Evolutionary conservation across 2,329 filamentous ascomycete genomes (phyloP), one percentile per base, ranked within the genome.

Genomic region (Beauveria bassiana): DNA sequence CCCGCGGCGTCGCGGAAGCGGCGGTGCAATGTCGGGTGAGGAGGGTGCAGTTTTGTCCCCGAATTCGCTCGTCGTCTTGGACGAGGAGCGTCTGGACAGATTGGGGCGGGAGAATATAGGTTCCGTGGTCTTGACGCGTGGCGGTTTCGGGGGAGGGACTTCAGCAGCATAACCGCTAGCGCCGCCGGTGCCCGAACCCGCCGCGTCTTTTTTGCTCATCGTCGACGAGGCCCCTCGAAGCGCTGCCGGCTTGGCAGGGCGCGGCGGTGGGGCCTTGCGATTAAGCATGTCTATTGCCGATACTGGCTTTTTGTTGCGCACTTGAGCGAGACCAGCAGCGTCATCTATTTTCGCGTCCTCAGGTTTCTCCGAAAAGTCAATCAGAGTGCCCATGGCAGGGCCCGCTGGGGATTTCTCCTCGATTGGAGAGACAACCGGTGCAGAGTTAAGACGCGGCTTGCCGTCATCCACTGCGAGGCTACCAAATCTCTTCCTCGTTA

Each of bases 311-410:
- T 64, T 64, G 50, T 66, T 68, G 34, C 65, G 71, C 14, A 70
- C 53, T 55, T 74, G 70, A 20, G 69, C 64, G 3, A 74, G 66
- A 38, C 70, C 69, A 10, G 66, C 70, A 5, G 75, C 69, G 24
- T 75, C 68, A 52, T 76, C 72, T 1, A 74, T 61, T 3, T 66
- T 72, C 2, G 68, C 68, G 42, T 75, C 71, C 52, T 75, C 72
- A 0, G 81, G 77, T 58, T 84, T 80, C 16, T 83, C 81, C 0
- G 80, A 81, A 40, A 88, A 75, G 68, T 88, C 84, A 34, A 88
- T 87, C 45, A 88, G 69, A 5, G 79, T 82, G 1, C 82, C 85
- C 75, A 82, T 83, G n/a, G 70, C 68, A 10, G 74, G 78, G 12
- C 73, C 75, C 2, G 70, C 54, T 1, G 68, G 64, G n/a, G 70